Percentiles rank a stretch among this genome's conserved stretches.
Evolutionary conservation across 768 basidiomycete species (phyloP).

Genomic region (Macrocybe gigantea): DNA sequence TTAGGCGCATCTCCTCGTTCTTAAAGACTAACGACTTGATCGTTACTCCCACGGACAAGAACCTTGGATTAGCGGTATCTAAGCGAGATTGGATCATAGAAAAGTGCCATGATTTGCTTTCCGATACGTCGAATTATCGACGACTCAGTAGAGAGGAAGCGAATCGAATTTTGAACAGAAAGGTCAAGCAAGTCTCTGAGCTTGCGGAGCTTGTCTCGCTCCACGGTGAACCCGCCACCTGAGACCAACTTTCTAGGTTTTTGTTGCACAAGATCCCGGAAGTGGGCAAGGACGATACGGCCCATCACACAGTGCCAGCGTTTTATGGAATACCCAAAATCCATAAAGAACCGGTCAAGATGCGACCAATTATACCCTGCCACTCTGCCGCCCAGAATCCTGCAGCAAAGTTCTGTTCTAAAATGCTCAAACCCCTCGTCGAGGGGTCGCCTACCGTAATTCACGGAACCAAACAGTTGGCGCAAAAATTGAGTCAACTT

Average conservation of each 20-base stretch:
- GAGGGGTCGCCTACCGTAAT: constrained; percentile 19
- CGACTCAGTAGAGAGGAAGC: background rate
- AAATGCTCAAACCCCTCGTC: constrained; percentile 24
- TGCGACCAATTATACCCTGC: constrained; percentile 26
- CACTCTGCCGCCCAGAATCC: constrained; percentile 21
- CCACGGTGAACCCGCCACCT: background rate
- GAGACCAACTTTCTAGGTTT: constrained; percentile 9
- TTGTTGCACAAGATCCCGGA: constrained; percentile 1
- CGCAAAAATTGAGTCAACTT: constrained; percentile 22
- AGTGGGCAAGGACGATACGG: background rate
- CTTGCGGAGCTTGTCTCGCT: background rate
- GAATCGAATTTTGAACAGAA: background rate
- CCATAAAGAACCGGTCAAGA: constrained; percentile 23
- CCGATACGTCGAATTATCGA: constrained; percentile 5
- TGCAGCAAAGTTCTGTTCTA: constrained; percentile 22
- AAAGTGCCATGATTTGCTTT: constrained; percentile 7
- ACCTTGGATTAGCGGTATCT: constrained; percentile 16
- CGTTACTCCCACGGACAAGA: constrained; percentile 20
- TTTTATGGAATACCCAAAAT: constrained; percentile 27
- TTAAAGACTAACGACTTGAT: constrained; percentile 14
- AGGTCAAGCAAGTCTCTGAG: constrained; percentile 2
- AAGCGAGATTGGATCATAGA: constrained; percentile 16
- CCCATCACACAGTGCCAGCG: background rate
- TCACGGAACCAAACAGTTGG: constrained; percentile 25
- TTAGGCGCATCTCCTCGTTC: constrained; percentile 7